Percentiles rank a stretch among this genome's conserved stretches.
Evolutionary conservation across 2,329 filamentous ascomycete species (phyloP).

Genomic region (Botrytis porri): DNA sequence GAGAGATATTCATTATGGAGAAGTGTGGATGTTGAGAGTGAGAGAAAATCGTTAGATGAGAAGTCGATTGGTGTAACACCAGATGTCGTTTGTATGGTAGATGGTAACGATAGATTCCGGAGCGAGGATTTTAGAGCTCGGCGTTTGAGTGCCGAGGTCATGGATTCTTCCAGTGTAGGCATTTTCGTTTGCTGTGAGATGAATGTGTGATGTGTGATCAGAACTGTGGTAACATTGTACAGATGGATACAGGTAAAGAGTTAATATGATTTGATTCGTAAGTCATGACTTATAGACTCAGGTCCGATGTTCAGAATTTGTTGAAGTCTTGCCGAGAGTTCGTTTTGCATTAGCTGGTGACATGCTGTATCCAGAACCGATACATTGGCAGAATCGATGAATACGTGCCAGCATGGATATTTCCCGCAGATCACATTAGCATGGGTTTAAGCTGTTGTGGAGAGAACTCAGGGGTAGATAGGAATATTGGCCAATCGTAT

Average conservation of each 20-base stretch:
- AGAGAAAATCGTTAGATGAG: constrained; percentile 36
- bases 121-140: constrained; percentile 16
- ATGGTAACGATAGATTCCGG: constrained; percentile 6
- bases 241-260: not conserved
- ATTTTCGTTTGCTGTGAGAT: not conserved
- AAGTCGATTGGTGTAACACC: constrained; percentile 42
- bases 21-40: constrained; percentile 26
- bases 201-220: not conserved
- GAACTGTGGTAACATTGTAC: not conserved
- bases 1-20: constrained; percentile 25
- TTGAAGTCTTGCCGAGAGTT: constrained; percentile 4
- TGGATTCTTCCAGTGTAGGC: constrained; percentile 16
- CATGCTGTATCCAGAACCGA: not conserved
- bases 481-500: not conserved
- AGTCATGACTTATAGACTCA: not conserved
- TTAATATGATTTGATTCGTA: not conserved
- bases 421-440: not conserved
- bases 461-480: not conserved
- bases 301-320: not conserved
- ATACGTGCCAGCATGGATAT: not conserved
- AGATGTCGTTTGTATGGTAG: constrained; percentile 39
- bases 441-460: not conserved
- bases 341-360: not conserved
- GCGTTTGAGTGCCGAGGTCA: constrained; percentile 12
- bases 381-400: not conserved